Base-by-base conservation (phyloP, 2,329 filamentous ascomycete species). In the Hypoxylon rubiginosum region DNA sequence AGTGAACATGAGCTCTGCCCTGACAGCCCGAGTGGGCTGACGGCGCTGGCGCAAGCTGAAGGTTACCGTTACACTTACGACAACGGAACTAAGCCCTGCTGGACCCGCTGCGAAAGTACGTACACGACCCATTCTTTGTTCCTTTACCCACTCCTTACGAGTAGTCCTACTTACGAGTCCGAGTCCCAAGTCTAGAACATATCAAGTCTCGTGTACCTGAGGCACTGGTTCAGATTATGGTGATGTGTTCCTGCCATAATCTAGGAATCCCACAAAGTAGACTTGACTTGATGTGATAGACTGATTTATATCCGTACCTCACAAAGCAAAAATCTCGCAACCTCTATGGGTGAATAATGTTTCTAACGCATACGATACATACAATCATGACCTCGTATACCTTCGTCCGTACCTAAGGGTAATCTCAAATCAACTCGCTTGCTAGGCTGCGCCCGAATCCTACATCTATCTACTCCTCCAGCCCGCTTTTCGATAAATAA, bases 71-170 rank as follows among this genome's bases (percentile, higher is more conserved):
- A 46, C 56, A 30, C n/a, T 43, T 41, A 34, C 15, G 13, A 30
- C n/a, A 67, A 24, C 4, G 49, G 32, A 63, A 41, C 52, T 64
- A 64, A 64, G 64, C 64, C 60, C 61, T 67, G 64, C 34, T 43
- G 39, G 39, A 43, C 39, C 39, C 39, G 39, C 39, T 19, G 36
- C 7, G 36, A n/a, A 17, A 13, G n/a, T 41, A 41, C 36, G 39
- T 43, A 19, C n/a, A 19, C 9, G 39, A n/a, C 19, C 39, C 39
- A 17, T 43, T 43, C n/a, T 19, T 10, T 43, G 17, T 19, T 9
- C 39, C n/a, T 19, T 43, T 43, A 43, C 8, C 39, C 34, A 36
- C 34, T 36, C 34, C 34, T 36, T 36, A n/a, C n/a, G n/a, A n/a
- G n/a, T n/a, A n/a, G n/a, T n/a, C n/a, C n/a, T n/a, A n/a, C n/a